Conservation (phyloP, 163 green algal species). For the Volvox carteri region DNA sequence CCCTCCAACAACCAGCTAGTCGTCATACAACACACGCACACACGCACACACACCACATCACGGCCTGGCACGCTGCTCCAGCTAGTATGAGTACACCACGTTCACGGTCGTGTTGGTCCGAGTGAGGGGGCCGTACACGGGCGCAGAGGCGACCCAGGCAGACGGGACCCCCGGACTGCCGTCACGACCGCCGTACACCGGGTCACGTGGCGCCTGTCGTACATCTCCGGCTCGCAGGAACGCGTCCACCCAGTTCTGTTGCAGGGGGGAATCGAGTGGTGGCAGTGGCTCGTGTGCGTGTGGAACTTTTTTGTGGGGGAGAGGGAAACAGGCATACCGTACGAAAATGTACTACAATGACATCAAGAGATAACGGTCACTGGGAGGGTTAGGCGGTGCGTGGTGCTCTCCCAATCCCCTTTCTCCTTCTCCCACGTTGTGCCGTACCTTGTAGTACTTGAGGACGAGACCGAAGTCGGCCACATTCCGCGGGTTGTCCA, state of each 20-base stretch:
- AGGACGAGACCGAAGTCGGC: conserved; percentile 20
- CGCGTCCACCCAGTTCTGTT: conserved; percentile 49
- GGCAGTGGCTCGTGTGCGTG: not conserved
- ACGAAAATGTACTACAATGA: no score
- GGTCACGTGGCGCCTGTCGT: not conserved
- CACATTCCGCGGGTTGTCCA: conserved; percentile 59
- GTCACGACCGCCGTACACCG: not conserved
- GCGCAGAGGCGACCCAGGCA: not conserved
- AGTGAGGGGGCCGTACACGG: conserved; percentile 7
- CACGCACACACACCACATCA: no score
- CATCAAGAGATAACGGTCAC: no score
- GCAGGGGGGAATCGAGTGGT: not conserved
- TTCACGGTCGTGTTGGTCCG: conserved; percentile 51
- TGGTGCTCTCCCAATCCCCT: no score
- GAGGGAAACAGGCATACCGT: no score
- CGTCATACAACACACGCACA: no score
- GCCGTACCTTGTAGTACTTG: not conserved
- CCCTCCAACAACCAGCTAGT: no score
- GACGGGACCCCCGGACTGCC: not conserved
- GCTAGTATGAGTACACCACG: conserved; percentile 48
- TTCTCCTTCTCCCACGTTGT: no score
- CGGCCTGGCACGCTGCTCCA: no score
- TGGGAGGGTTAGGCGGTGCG: no score
- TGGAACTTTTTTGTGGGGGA: not conserved
- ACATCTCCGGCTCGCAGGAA: conserved; percentile 42